Base-by-base conservation (phyloP, 2,329 filamentous ascomycete genomes). In the Neopestalotiopsis sp. region DNA sequence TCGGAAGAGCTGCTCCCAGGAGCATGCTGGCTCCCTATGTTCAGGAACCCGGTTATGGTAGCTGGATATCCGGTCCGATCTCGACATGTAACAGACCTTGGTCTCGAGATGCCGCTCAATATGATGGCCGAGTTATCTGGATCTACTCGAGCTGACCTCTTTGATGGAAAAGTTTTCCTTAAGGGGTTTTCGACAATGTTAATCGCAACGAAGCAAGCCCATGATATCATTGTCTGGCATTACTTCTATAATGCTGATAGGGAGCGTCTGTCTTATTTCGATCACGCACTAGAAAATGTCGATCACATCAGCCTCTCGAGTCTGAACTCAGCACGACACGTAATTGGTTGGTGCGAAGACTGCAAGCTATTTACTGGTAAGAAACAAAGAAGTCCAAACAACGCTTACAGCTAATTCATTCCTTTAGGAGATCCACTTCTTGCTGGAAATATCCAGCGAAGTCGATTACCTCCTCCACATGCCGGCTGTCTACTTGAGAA, bases 171-270 rank as follows among this genome's bases (percentile, higher is more conserved):
- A 6, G 30, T 74, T 1, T 73, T 77, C 56, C 68, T 82, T 24
- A 82, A 82, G 67, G 79, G 80, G 0, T 81, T 79, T 61, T 78
- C 77, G 4, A 73, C 76, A 0, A 76, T 81, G 72, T 66, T 81
- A 10, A 65, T 78, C 2, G 72, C 77, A 7, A 75, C 73, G 1
- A 67, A 71, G 42, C 66, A 64, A 30, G 42, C 61, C 2, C 68
- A 65, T 20, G 67, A 74, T 14, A 30, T 75, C 3, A 17, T 78
- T 6, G 10, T 76, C 28, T 82, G 80, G 81, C 79, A 81, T 69
- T 62, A 74, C 12, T 13, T 77, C 2, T 69, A 72, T 34, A 74
- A 74, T 30, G 30, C 2, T 4, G 42, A 49, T 2, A 71, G 10
- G 34, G 77, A 32, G 42, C 67, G n/a, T 65, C 70, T 17, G 56